These are phyloP conservation scores for Pseudofabraea citricarpa DNA, from an alignment of 2,329 filamentous ascomycete genomes.

Conservation along the genomic window DNA sequence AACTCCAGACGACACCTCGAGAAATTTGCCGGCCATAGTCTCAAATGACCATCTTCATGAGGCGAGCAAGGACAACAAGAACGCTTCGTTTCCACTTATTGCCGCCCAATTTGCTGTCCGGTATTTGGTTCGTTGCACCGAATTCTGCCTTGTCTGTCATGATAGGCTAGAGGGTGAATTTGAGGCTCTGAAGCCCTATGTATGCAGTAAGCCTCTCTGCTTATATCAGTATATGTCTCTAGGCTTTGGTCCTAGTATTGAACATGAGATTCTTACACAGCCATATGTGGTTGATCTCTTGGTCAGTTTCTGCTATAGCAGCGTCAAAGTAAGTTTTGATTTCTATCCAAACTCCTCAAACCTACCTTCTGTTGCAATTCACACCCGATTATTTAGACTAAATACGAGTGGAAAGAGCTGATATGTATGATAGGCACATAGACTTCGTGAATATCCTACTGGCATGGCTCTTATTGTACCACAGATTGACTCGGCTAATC, in stretches of 20 bases:
- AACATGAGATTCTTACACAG: constrained; percentile 76
- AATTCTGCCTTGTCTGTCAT: constrained; percentile 86
- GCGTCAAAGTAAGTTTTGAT: constrained; percentile 23
- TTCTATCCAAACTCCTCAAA: no score
- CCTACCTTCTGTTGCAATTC: no score
- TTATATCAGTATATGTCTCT: constrained; percentile 83
- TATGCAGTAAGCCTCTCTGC: constrained; percentile 72
- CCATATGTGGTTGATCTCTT: constrained; percentile 82
- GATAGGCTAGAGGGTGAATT: constrained; percentile 60
- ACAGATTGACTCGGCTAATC: constrained; percentile 2
- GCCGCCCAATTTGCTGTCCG: constrained; percentile 73
- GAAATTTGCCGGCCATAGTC: constrained; percentile 17
- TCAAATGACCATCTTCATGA: constrained; percentile 28
- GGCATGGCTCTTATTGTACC: constrained; percentile 28
- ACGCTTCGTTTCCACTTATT: constrained; percentile 46
- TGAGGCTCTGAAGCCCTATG: constrained; percentile 70
- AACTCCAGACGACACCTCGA: constrained; percentile 1
- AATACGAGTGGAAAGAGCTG: not conserved
- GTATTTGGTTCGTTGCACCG: constrained; percentile 74
- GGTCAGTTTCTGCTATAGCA: constrained; percentile 71
- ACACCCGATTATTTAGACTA: no score
- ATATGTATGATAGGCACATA: constrained; percentile 8
- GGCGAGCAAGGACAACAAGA: constrained; percentile 15
- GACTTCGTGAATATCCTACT: constrained; percentile 26
- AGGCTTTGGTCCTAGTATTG: constrained; percentile 80